Evolutionary conservation across 352 stramenopile species (phyloP).

Genomic region (Phytopythium sindhum): DNA sequence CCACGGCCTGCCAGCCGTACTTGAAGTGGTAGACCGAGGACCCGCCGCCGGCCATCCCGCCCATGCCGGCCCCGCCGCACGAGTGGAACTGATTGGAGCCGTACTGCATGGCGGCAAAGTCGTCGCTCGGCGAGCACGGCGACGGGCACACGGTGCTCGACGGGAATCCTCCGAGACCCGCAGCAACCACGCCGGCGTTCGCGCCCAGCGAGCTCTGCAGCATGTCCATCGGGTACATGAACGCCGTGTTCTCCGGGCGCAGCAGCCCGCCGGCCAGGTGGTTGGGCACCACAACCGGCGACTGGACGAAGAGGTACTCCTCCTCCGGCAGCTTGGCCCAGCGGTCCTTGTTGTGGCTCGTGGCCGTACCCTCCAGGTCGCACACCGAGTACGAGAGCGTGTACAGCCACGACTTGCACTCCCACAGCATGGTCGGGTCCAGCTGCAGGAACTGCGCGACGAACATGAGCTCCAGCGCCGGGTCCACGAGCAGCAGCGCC

Average conservation of each 20-base stretch:
- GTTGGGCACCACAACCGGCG: slow-evolving; percentile 54
- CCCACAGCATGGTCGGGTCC: slow-evolving; percentile 72
- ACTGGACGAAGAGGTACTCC: slow-evolving; percentile 72
- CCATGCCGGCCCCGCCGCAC: slow-evolving; percentile 18
- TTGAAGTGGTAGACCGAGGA: slow-evolving; percentile 77
- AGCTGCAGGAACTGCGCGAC: slow-evolving; percentile 81
- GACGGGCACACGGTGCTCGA: slow-evolving; percentile 30
- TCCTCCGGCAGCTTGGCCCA: slow-evolving; percentile 68
- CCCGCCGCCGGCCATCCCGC: slow-evolving; percentile 12
- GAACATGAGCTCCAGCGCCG: slow-evolving; percentile 67
- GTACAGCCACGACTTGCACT: slow-evolving; percentile 80
- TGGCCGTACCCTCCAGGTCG: slow-evolving; percentile 36
- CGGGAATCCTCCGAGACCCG: slow-evolving; percentile 33
- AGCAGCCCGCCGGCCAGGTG: slow-evolving; percentile 62
- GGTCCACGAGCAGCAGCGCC: slow-evolving; percentile 65
- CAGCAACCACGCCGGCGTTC: slow-evolving; percentile 6
- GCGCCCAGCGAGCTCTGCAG: slow-evolving; percentile 19
- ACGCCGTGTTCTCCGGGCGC: slow-evolving; percentile 38
- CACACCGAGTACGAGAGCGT: slow-evolving; percentile 48
- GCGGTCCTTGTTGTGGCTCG: slow-evolving; percentile 49
- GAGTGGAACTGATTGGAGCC: slow-evolving; percentile 56
- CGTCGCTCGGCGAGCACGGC: slow-evolving; percentile 63
- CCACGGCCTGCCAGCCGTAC: slow-evolving; percentile 75
- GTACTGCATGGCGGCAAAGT: slow-evolving; percentile 33
- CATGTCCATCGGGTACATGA: slow-evolving; percentile 32